Evolutionary conservation across 2,329 filamentous ascomycete species (phyloP).

Genomic region (Colletotrichum echinochloae): DNA sequence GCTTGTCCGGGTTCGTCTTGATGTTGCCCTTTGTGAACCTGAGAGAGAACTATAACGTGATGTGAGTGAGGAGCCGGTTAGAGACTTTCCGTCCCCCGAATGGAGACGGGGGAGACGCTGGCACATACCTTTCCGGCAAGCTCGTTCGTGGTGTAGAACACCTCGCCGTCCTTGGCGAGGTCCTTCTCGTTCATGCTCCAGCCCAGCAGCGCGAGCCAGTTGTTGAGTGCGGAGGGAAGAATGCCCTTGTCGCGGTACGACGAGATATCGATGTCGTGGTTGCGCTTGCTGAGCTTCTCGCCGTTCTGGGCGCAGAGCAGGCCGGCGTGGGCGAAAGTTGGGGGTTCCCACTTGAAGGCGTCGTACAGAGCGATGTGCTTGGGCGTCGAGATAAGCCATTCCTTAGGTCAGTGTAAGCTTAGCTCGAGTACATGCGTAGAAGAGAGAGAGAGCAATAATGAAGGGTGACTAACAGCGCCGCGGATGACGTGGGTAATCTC

Average conservation of each 20-base stretch:
- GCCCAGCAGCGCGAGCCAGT: constrained; percentile 87
- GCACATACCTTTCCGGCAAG: constrained; percentile 74
- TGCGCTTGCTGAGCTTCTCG: constrained; percentile 89
- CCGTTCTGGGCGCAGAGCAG: constrained; percentile 76
- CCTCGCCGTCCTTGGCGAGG: constrained; percentile 59
- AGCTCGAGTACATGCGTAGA: neutral
- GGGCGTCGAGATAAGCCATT: constrained; percentile 97
- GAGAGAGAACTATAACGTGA: constrained; percentile 73
- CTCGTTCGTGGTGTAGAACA: constrained; percentile 77
- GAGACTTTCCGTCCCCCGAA: no score
- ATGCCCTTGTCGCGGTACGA: constrained; percentile 61
- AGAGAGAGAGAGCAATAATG: neutral
- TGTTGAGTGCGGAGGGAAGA: constrained; percentile 68
- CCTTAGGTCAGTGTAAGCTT: constrained; percentile 61
- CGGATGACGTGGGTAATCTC: constrained; percentile 95
- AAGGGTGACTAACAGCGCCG: constrained; percentile 73
- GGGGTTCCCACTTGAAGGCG: constrained; percentile 79
- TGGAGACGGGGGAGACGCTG: neutral
- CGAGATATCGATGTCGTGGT: constrained; percentile 65
- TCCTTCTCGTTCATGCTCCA: constrained; percentile 75
- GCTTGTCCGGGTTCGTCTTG: constrained; percentile 82
- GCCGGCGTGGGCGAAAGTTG: constrained; percentile 84
- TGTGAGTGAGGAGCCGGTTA: constrained; percentile 39
- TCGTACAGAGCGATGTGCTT: constrained; percentile 78
- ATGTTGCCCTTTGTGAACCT: constrained; percentile 94